Base-by-base conservation (phyloP, 345 rosid genomes). In the Salix suchowensis region DNA sequence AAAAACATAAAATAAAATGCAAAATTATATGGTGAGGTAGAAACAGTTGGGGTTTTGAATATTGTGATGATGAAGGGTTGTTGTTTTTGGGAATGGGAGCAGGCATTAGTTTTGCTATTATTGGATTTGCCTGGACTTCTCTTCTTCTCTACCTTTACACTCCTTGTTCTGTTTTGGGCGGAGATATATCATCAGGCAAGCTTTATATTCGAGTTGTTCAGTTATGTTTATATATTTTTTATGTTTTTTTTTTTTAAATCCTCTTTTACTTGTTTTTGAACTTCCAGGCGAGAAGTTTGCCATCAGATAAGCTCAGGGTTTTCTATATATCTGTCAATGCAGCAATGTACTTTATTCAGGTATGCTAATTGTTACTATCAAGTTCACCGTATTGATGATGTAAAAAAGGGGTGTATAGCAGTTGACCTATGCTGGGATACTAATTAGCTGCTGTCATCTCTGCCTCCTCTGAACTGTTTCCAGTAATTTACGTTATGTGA, bases 121-220 rank as follows among this genome's bases (percentile, higher is more conserved):
- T 82, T 94, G 90, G 97, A 94, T 81, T 91, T 96, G 66, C 98
- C 99, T 3, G 97, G 96, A 16, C 88, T 96, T 28, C 80, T 96
- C 66, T 92, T 96, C 79, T 96, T 96, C 88, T 92, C 99, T 4
- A 91, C 98, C 0, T 96, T 91, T 84, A 94, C 98, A 1, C 84
- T 96, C 75, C 94, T 96, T 9, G 98, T 94, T 73, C 88, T 96
- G 55, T 96, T 96, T 78, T 96, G 99, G 99, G 99, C 99, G 24
- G 99, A 96, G 86, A 96, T 96, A 88, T 96, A 96, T 87, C 98
- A 92, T 83, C 98, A 96, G 97, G 99, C 85, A 85, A 86, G 91
- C 78, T 39, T 65, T 60, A 54, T 32, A 18, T 44, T 24, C n/a
- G 37, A 24, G 13, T 66, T 78, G 65, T 42, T 36, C 26, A 21